A percentile compares a stretch with the other conserved stretches of the same genome.
Evolutionary conservation across 331 rosid species (phyloP).

Genomic region (Prunus yedoensis): DNA sequence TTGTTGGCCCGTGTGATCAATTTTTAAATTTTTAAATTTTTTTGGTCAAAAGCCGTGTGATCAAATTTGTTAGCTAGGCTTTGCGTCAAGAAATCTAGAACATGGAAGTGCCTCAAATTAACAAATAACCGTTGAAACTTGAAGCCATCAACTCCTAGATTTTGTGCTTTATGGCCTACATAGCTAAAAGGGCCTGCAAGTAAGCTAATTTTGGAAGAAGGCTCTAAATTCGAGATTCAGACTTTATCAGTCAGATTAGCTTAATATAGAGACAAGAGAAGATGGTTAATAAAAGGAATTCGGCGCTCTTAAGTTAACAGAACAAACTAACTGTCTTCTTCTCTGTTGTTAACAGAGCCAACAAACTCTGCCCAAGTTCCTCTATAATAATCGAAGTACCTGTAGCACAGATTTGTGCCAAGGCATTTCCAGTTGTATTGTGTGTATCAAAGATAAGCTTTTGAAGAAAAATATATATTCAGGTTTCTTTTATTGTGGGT

Average conservation of each 20-base stretch:
- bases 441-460: no score
- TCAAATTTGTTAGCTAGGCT: neutral
- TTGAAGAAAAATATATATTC: no score
- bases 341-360: neutral
- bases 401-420: no score
- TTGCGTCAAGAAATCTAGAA: neutral
- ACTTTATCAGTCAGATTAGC: neutral
- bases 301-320: neutral
- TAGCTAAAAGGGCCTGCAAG: neutral
- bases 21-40: no score
- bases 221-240: no score
- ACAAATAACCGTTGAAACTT: neutral
- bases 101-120: neutral
- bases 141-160: neutral
- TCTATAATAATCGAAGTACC: neutral
- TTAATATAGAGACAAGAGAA: conserved; percentile 1
- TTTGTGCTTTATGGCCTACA: no score
- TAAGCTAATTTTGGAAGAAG: neutral
- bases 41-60: neutral
- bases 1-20: no score
- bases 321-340: neutral
- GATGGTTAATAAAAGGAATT: conserved; percentile 2
- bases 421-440: no score
- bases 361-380: neutral
- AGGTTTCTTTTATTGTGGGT: no score